Evolutionary conservation across 2,329 filamentous ascomycete species (phyloP).

Genomic region (Acrodontium crateriforme): DNA sequence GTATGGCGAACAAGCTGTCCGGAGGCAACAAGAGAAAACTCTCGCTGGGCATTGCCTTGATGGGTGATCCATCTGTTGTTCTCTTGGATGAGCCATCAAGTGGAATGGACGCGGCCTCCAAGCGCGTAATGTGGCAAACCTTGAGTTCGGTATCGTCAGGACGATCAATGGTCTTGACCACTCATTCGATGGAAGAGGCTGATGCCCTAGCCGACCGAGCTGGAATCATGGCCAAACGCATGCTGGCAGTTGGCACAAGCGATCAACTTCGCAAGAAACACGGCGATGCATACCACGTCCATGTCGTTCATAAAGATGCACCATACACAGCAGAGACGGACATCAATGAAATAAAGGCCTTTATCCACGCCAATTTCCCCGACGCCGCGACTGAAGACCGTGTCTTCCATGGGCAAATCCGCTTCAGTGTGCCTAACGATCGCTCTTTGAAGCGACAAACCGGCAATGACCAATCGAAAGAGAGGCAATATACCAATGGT

Average conservation of each 20-base stretch:
- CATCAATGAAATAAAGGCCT: slow-evolving; percentile 50
- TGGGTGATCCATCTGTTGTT: slow-evolving; percentile 79
- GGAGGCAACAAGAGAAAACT: slow-evolving; percentile 93
- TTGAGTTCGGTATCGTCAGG: slow-evolving; percentile 60
- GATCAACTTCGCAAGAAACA: slow-evolving; percentile 59
- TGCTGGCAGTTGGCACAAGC: slow-evolving; percentile 72
- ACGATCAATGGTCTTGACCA: slow-evolving; percentile 75
- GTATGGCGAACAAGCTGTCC: slow-evolving; percentile 67
- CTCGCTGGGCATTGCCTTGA: slow-evolving; percentile 74
- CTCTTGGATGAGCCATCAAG: slow-evolving; percentile 81
- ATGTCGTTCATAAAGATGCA: slow-evolving; percentile 61
- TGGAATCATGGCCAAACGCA: slow-evolving; percentile 71
- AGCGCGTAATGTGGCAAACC: slow-evolving; percentile 87
- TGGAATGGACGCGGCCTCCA: slow-evolving; percentile 80
- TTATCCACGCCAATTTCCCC: slow-evolving; percentile 49
- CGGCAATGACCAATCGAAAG: too few relatives aligned
- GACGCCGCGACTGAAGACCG: slow-evolving; percentile 56
- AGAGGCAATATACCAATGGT: too few relatives aligned
- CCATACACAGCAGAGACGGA: slow-evolving; percentile 58
- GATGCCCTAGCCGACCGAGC: slow-evolving; percentile 73
- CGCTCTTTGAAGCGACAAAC: too few relatives aligned
- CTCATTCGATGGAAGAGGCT: slow-evolving; percentile 91
- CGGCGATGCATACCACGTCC: slow-evolving; percentile 67
- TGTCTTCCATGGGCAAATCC: slow-evolving; percentile 71
- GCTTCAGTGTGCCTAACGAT: slow-evolving; percentile 58